Conservation (phyloP, 2,329 filamentous ascomycete genomes). For the Fonsecaea monophora region DNA sequence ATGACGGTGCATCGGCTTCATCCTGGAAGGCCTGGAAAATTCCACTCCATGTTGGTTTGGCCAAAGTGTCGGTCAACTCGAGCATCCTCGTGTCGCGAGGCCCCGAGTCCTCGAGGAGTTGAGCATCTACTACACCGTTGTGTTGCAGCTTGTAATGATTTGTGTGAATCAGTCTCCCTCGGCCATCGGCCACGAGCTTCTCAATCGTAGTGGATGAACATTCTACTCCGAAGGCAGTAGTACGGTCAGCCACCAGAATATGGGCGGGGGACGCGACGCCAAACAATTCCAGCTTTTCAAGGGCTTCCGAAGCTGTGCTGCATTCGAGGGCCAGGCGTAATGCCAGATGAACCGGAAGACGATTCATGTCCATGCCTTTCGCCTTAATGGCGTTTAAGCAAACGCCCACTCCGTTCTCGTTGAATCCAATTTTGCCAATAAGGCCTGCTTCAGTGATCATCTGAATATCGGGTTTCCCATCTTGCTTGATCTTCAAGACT, state of each 20-base stretch:
- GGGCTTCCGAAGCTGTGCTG: conserved; percentile 51
- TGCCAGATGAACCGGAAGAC: conserved; percentile 61
- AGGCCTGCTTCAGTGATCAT: conserved; percentile 63
- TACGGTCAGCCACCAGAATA: conserved; percentile 58
- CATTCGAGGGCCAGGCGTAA: conserved; percentile 60
- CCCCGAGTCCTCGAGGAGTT: too few species aligned
- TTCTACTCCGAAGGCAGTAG: too few species aligned
- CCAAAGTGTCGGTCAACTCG: too few species aligned
- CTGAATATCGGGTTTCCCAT: conserved; percentile 54
- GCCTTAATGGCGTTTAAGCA: conserved; percentile 62
- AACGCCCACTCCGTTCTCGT: conserved; percentile 59
- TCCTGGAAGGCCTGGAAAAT: too few species aligned
- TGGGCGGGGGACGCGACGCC: conserved; percentile 61
- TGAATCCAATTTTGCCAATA: conserved; percentile 46
- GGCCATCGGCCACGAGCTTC: too few species aligned
- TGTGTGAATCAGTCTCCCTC: too few species aligned
- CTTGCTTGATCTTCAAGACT: conserved; percentile 54
- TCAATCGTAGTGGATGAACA: too few species aligned
- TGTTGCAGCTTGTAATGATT: too few species aligned
- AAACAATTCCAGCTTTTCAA: conserved; percentile 54
- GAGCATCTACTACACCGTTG: too few species aligned
- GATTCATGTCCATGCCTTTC: conserved; percentile 53
- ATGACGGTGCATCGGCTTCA: too few species aligned
- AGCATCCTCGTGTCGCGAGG: too few species aligned
- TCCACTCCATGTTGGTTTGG: too few species aligned